Conservation (phyloP, 495 filamentous ascomycete genomes). For the Aspergillus carlsbadensis region DNA sequence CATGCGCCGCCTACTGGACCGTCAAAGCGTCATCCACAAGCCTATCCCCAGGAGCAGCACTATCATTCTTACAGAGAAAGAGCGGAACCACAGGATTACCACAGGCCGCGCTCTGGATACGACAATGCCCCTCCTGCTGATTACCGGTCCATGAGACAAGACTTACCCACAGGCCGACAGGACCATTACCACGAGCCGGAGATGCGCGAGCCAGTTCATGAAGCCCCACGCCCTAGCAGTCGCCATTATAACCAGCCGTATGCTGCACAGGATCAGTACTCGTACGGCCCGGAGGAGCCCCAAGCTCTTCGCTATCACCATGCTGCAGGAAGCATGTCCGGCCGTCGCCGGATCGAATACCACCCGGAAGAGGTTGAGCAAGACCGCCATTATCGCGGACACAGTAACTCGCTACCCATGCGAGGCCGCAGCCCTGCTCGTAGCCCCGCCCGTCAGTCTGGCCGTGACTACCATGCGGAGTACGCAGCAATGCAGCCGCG, state of each 20-base stretch:
- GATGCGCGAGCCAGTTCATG: constrained; percentile 13
- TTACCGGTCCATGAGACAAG: constrained; percentile 27
- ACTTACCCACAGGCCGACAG: constrained; percentile 11
- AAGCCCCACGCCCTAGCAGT: constrained; percentile 18
- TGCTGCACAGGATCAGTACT: constrained; percentile 12
- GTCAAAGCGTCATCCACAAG: constrained; percentile 16
- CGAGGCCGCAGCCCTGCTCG: constrained; percentile 20
- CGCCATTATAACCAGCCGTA: constrained; percentile 17
- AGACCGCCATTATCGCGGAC: constrained; percentile 24
- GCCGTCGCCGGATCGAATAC: constrained; percentile 18
- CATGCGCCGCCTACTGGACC: constrained; percentile 2
- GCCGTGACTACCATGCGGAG: constrained; percentile 35
- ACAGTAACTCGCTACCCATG: constrained; percentile 21
- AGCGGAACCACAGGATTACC: constrained; percentile 10
- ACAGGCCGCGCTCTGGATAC: constrained; percentile 32
- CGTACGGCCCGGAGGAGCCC: constrained; percentile 6
- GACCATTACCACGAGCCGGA: constrained; percentile 20
- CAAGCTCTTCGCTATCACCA: constrained; percentile 16
- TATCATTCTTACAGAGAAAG: constrained; percentile 22
- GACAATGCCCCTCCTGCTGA: constrained; percentile 28
- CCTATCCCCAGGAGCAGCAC: constrained; percentile 21
- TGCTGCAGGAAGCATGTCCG: constrained; percentile 11
- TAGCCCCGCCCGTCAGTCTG: constrained; percentile 7
- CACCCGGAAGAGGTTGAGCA: constrained; percentile 14
- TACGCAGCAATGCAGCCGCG: constrained; percentile 63